These are phyloP conservation scores for Aureobasidium mangrovei DNA, from an alignment of 2,329 filamentous ascomycete species.

Conservation along the genomic window DNA sequence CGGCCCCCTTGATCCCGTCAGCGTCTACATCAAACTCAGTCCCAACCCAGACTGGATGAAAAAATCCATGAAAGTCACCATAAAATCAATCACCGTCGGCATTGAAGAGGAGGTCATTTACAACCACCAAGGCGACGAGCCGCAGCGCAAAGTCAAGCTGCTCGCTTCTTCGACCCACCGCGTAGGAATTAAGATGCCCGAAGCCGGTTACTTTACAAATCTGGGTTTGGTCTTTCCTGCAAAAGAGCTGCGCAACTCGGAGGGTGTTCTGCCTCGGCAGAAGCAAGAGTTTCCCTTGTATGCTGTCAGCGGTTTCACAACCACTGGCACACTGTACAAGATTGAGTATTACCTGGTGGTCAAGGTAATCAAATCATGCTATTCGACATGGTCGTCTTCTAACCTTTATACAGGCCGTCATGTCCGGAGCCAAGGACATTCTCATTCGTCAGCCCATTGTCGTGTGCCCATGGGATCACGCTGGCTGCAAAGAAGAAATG, in stretches of 20 bases:
- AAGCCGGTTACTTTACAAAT: constrained; percentile 87
- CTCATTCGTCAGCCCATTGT: constrained; percentile 84
- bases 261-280: constrained; percentile 77
- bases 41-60: constrained; percentile 86
- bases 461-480: constrained; percentile 89
- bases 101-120: constrained; percentile 99
- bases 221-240: constrained; percentile 83
- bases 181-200: constrained; percentile 77
- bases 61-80: constrained; percentile 86
- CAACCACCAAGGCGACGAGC: constrained; percentile 94
- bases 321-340: constrained; percentile 88
- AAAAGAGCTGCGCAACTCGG: constrained; percentile 76
- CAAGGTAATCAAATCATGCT: constrained; percentile 53
- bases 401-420: constrained; percentile 56
- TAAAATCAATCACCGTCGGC: constrained; percentile 84
- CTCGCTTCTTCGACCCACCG: constrained; percentile 74
- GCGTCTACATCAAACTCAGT: constrained; percentile 87
- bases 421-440: constrained; percentile 83
- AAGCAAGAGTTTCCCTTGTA: constrained; percentile 86
- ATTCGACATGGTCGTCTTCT: constrained; percentile 1
- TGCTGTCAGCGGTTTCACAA: constrained; percentile 83
- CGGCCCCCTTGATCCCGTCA: constrained; percentile 87
- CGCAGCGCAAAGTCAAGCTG: constrained; percentile 79
- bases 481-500: constrained; percentile 97
- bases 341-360: constrained; percentile 95